Evolutionary conservation across 2,329 filamentous ascomycete species (phyloP).

Genomic region (Conoideocrella luteorostrata): DNA sequence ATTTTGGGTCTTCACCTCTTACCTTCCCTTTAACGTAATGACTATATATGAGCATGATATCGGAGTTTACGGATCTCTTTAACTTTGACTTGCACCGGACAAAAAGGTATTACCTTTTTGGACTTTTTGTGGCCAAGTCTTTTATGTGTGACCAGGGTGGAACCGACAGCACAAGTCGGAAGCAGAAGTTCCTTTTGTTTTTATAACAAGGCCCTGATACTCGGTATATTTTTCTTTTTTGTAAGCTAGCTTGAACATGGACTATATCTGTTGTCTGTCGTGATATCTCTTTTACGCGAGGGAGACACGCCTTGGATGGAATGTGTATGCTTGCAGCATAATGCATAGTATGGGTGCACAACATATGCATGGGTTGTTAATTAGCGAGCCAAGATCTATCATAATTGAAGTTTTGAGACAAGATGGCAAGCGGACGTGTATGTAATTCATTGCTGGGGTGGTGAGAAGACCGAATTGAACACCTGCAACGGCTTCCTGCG

Average conservation of each 20-base stretch:
- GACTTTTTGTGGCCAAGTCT: background rate
- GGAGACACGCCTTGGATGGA: background rate
- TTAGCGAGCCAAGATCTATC: too few relatives aligned
- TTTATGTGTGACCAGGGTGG: background rate
- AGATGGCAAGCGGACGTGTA: too few relatives aligned
- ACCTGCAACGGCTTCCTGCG: too few relatives aligned
- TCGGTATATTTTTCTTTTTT: background rate
- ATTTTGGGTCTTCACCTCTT: slow-evolving; percentile 1
- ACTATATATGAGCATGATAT: slow-evolving; percentile 9
- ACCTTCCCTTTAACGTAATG: slow-evolving; percentile 5
- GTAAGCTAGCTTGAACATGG: background rate
- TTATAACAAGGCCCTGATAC: background rate
- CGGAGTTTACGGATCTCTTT: slow-evolving; percentile 2
- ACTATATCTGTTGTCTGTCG: background rate
- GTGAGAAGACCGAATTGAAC: too few relatives aligned
- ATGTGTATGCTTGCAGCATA: too few relatives aligned
- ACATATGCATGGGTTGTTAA: too few relatives aligned
- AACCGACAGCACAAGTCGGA: background rate
- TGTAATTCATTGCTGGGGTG: too few relatives aligned
- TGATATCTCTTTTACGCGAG: background rate
- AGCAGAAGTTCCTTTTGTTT: background rate
- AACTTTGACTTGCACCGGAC: background rate
- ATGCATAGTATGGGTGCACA: too few relatives aligned
- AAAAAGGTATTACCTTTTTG: background rate
- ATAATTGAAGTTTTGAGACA: too few relatives aligned